Evolutionary conservation across 495 filamentous ascomycete genomes (phyloP), one percentile per base, ranked within the genome.

Genomic region (Annulohypoxylon maeteangense): DNA sequence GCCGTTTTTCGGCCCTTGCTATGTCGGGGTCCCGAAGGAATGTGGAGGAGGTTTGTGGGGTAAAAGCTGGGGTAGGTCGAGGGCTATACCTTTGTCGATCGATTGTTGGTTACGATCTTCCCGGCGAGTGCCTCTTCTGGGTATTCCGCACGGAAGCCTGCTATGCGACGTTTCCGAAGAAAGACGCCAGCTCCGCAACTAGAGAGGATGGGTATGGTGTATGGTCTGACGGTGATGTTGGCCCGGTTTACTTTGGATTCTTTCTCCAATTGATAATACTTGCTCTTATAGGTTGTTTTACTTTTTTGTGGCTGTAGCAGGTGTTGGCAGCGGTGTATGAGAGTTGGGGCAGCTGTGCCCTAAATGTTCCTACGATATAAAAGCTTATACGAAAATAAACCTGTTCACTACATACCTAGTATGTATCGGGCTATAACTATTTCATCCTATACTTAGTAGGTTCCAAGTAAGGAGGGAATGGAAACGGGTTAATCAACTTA

Each of bases 171-270:
- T 56, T 54, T 14, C 48, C 65, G 16, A 67, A 55, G 51, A 18
- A 40, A 62, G 66, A 29, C 31, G 36, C n/a, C 7, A 63, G 34
- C 23, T 63, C 66, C 66, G 59, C 59, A 53, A 32, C 42, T 68
- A 63, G 22, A 22, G n/a, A 58, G 25, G 23, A 31, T 42, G 34
- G 54, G 42, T 44, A 48, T 27, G 31, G 47, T 8, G 18, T 50
- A 4, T 62, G 16, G 65, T 55, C 22, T 40, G 38, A 47, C 32
- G 16, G 22, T 62, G 22, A 48, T 36, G 7, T 23, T 25, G 23
- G 23, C 23, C 47, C 12, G 5, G 11, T 29, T 32, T 31, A 31
- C 12, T 10, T 25, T 5, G 18, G 18, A 5, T 23, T 48, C 0
- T 25, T 25, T 12, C 22, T 48, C 20, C 20, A 25, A 25, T 10